Base-by-base conservation (phyloP, 495 filamentous ascomycete species). In the Penicillium arizonense region DNA sequence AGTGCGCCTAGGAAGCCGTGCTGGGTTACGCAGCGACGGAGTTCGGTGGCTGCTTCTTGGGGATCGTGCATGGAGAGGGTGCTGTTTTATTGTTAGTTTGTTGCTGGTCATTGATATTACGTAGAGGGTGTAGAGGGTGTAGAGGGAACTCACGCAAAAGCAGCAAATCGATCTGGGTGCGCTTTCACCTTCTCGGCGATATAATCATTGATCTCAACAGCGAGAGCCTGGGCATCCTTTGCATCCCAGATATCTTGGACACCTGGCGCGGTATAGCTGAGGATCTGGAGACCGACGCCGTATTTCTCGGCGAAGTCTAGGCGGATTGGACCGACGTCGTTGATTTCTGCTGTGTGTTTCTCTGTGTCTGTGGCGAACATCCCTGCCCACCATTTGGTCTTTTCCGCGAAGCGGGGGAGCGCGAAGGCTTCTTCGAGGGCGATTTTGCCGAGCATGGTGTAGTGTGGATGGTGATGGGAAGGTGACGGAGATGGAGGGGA, bases 271-370 rank as follows among this genome's bases (percentile, higher is more conserved):
- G 72, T 77, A 26, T 82, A 75, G 0, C 77, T 82, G 5, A 85
- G 72, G 28, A 86, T 78, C 56, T 79, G 82, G 61, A 82, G 80
- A 44, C 80, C 83, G 18, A 87, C 78, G 30, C 82, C 83, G 56
- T 84, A 65, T 52, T 75, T 77, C 58, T 83, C 78, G 66, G 79
- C 81, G 33, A 77, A 64, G 18, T 77, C 61, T 5, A 84, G 64
- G 4, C 82, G 80, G 23, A 74, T 62, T 12, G 67, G 58, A 53
- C 76, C 76, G 54, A 85, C 79, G 59, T 78, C 75, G 34, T 56
- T 74, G 65, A 79, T 76, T 52, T 77, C 64, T 32, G 64, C 59
- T 35, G 63, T 62, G 50, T 77, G 70, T 36, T 70, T 71, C 6
- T 75, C 73, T 7, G 66, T 58, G 47, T 75, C 71, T 14, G 72